Base-by-base conservation (phyloP, 306 rosid genomes). In the Vigna trinervia region DNA sequence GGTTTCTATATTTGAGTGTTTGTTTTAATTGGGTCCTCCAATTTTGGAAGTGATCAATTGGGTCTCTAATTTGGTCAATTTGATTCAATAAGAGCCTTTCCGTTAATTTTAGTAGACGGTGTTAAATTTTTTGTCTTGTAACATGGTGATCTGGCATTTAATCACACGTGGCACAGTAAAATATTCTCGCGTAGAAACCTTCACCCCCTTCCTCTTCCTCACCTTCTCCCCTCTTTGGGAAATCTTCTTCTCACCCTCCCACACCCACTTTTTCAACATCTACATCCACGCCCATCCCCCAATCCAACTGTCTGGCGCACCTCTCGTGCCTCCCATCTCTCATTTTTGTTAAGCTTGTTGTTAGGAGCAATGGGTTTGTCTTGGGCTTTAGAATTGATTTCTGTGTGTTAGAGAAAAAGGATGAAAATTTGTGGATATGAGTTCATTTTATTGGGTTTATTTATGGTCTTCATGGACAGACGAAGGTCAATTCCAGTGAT, bases 281-380 rank as follows among this genome's bases (percentile, higher is more conserved):
- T 88, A 90, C 87, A 62, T 90, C 85, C 96, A 90, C 71, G 86
- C 88, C 7, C 91, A 90, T 61, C 92, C 92, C 0, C 9, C 88
- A n/a, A n/a, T 88, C 26, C 23, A 23, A 23, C 26, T 1, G 26
- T 23, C 26, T 1, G 2, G 26, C 2, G 1, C 26, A 23, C 2
- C 26, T 23, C 26, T 1, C 26, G 1, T 23, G 1, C 26, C 26
- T 23, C 26, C 26, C 26, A 23, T 23, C 50, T 70, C 56, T 70
- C 56, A 39, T 28, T 73, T 48, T 2, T 17, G n/a, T 65, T 17
- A 54, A 26, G 45, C 41, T 1, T 0, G 3, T 14, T 20, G 47
- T 9, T 1, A 11, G 48, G 19, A 58, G 17, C 13, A 30, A 34
- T 58, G 76, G 48, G 47, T 41, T 41, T 8, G 47, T 41, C 47